Base-by-base conservation (phyloP, 192 early-diverging fungal genomes). In the Podochytrium sp. region DNA sequence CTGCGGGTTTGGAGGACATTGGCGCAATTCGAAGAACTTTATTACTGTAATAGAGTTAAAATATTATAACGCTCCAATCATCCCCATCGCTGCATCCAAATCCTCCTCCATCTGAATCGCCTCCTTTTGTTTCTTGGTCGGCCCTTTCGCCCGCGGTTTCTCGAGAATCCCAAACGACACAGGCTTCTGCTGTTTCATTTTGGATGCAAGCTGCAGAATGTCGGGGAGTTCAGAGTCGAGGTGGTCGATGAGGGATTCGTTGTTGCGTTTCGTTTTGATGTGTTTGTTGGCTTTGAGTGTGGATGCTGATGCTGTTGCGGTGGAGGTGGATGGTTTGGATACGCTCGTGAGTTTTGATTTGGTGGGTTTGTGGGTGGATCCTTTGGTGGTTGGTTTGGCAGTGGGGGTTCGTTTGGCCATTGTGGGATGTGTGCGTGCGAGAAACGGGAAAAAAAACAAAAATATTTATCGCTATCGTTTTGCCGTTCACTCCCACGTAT, bases 401-500 rank as follows among this genome's bases (percentile, higher is more conserved):
- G 23, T 55, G 7, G 52, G 20, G 16, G 7, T 47, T 47, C 43
- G 43, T 47, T 7, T 20, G 7, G 20, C 43, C 43, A 47, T 55
- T 55, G 52, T 55, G 7, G 7, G 52, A 55, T 29, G 43, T 47
- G 20, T 55, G 52, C 7, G 20, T 25, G 23, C 20, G 30, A 10
- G 25, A 55, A 55, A 55, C 7, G 30, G 30, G 59, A 61, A 61
- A 61, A 34, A 29, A 61, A 37, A 61, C 4, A 61, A 61, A 37
- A 34, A 14, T 6, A 33, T 27, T 33, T 34, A 61, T 40, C 32
- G 27, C n/a, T 20, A 39, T 38, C 10, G 18, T n/a, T n/a, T n/a
- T n/a, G n/a, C n/a, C n/a, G n/a, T n/a, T 66, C 47, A 69, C 30
- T 69, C 66, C 66, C 49, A 69, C 7, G 47, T 53, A 39, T 69